Percentiles rank a stretch among this genome's conserved stretches.
Evolutionary conservation across 257 asterid species (phyloP).

Genomic region (Plantago elongata): DNA sequence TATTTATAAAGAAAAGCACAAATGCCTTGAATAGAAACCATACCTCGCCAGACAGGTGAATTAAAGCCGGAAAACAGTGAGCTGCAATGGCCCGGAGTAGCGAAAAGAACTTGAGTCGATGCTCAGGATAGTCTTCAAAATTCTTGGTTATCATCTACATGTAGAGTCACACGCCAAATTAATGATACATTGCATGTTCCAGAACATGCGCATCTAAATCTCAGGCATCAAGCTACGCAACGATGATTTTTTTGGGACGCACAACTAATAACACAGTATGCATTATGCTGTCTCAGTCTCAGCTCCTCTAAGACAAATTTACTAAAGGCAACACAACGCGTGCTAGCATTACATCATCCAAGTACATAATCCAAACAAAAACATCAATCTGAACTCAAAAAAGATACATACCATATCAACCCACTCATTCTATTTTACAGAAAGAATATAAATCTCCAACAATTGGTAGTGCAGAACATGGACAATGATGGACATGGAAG

Average conservation of each 20-base stretch:
- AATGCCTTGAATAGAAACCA: slow-evolving; percentile 3
- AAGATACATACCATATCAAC: not conserved
- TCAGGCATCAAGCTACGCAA: slow-evolving; percentile 15
- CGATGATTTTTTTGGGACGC: not conserved
- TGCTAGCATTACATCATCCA: not conserved
- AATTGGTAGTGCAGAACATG: too few relatives aligned
- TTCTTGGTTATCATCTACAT: slow-evolving; percentile 94
- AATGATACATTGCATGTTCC: not conserved
- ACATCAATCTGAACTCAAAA: not conserved
- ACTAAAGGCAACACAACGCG: not conserved
- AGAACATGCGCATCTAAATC: not conserved
- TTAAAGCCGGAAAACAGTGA: slow-evolving; percentile 86
- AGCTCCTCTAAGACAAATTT: not conserved
- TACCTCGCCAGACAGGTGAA: slow-evolving; percentile 89
- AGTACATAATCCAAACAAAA: not conserved
- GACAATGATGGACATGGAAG: too few relatives aligned
- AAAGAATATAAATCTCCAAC: too few relatives aligned
- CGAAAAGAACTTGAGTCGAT: slow-evolving; percentile 93
- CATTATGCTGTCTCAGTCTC: slow-evolving; percentile 13
- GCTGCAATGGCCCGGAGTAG: slow-evolving; percentile 92
- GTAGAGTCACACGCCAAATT: slow-evolving; percentile 9
- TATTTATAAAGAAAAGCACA: slow-evolving; percentile 13
- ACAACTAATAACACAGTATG: slow-evolving; percentile 3
- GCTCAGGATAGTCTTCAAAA: slow-evolving; percentile 99
- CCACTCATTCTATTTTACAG: too few relatives aligned